phyloP scores from a whole-genome alignment of 2,329 filamentous ascomycete species.

The Sporothrix variecibatus region DNA sequence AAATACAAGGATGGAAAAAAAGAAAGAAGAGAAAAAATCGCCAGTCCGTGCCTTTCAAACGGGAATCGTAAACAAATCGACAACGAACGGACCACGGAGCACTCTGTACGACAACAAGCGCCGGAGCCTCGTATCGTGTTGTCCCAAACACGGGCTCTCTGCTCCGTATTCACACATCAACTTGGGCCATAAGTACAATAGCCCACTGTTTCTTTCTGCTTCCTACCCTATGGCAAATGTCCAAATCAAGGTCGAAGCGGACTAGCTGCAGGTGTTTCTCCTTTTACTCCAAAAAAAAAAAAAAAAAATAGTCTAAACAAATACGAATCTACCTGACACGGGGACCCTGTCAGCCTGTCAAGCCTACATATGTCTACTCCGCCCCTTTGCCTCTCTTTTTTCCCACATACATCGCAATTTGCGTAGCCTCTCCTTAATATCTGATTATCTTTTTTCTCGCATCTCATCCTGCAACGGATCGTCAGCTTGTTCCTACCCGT shows the following conservation, averaged over 20 bases:
- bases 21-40: neutral
- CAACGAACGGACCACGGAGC: neutral
- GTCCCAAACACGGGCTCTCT: neutral
- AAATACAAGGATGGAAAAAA: neutral
- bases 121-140: slow-evolving; percentile 11
- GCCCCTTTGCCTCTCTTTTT: neutral
- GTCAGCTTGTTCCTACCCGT: neutral
- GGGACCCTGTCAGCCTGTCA: too few species aligned
- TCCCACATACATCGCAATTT: neutral
- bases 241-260: neutral
- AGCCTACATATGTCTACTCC: too few species aligned
- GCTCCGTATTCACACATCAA: neutral
- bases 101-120: neutral
- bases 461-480: neutral
- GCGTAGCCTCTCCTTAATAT: neutral
- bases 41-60: neutral
- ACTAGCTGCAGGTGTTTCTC: neutral
- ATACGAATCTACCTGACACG: slow-evolving; percentile 5
- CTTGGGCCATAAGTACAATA: neutral
- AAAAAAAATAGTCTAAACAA: neutral
- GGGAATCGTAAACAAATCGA: neutral
- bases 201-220: neutral
- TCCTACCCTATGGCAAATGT: neutral
- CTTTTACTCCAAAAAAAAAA: too few species aligned
- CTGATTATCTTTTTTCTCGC: neutral